Conservation (phyloP, 75 land plant species). For the Cryptomeria japonica region DNA sequence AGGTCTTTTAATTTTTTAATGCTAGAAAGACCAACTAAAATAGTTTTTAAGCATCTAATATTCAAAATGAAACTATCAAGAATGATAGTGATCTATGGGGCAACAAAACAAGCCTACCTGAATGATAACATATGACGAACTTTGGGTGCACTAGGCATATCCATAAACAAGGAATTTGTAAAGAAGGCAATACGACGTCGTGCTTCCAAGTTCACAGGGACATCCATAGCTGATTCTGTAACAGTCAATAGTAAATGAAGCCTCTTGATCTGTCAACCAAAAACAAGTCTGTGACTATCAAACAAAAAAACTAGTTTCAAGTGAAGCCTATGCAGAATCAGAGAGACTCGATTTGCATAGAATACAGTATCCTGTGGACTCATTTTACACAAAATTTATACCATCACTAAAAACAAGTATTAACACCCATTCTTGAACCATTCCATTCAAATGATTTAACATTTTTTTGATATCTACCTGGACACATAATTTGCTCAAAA, state of each 20-base stretch:
- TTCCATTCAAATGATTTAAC: not conserved
- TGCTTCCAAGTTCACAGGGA: constrained; percentile 86
- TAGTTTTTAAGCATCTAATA: not conserved
- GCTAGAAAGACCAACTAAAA: not conserved
- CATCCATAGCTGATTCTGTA: constrained; percentile 92
- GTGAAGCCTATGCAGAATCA: not conserved
- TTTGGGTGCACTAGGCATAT: constrained; percentile 88
- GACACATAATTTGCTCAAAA: not conserved
- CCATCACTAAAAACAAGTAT: not conserved
- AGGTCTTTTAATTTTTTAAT: not conserved
- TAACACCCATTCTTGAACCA: not conserved
- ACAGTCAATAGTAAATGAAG: constrained; percentile 64
- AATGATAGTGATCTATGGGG: not conserved
- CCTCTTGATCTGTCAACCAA: constrained; percentile 48
- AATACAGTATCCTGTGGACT: not conserved
- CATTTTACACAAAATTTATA: not conserved
- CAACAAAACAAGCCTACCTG: constrained; percentile 41
- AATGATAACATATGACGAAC: constrained; percentile 95
- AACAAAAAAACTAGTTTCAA: not conserved
- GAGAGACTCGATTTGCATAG: not conserved
- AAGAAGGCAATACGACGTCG: constrained; percentile 85
- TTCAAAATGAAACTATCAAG: not conserved
- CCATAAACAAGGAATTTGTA: constrained; percentile 94
- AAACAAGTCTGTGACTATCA: not conserved
- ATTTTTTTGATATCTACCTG: not conserved